Evolutionary conservation across 2,329 filamentous ascomycete genomes (phyloP).

Genomic region (Fusarium phyllophilum): DNA sequence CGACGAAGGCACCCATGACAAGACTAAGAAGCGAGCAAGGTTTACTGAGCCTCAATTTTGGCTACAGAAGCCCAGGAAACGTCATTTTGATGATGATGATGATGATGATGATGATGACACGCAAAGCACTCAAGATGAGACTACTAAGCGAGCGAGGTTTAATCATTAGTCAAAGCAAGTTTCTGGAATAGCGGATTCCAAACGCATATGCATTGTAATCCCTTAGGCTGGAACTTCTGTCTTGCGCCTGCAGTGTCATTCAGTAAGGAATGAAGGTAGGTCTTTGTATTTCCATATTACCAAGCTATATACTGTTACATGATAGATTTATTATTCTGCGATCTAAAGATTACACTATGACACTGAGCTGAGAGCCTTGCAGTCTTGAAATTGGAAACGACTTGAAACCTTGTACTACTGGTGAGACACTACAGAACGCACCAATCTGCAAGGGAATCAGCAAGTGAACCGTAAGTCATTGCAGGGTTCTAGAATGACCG

Average conservation of each 20-base stretch:
- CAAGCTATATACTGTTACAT: background rate
- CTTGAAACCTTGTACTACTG: background rate
- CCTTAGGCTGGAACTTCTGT: rapidly evolving
- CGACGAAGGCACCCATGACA: no score
- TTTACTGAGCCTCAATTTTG: no score
- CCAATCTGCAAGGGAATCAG: rapidly evolving
- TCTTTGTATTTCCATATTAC: background rate
- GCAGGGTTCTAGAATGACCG: rapidly evolving
- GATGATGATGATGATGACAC: background rate
- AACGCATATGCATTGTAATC: no score
- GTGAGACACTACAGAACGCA: background rate
- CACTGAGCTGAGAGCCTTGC: background rate
- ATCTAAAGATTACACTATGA: rapidly evolving
- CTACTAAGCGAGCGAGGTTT: background rate
- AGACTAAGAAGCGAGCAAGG: background rate
- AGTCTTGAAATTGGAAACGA: background rate
- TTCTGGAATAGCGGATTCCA: rapidly evolving
- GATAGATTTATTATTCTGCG: rapidly evolving
- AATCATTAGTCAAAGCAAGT: background rate
- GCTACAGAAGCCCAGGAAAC: background rate
- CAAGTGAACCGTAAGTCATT: rapidly evolving
- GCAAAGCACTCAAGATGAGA: no score
- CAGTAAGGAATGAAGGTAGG: rapidly evolving
- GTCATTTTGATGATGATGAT: background rate
- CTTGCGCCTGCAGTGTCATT: background rate